These are phyloP conservation scores for Botrytis medusae DNA, from an alignment of 2,329 filamentous ascomycete genomes.

Conservation along the genomic window DNA sequence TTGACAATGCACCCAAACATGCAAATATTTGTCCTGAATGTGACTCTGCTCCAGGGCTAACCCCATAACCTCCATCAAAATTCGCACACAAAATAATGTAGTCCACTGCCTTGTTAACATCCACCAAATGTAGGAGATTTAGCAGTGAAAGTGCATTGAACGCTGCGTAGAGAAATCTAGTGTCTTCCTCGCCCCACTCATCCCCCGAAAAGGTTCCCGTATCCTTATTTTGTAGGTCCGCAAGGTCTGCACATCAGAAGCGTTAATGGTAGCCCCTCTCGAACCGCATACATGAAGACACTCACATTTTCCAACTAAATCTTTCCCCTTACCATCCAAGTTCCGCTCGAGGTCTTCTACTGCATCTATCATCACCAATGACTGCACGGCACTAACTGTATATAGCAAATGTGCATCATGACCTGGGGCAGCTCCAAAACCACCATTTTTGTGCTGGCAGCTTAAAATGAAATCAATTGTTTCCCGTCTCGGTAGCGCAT, in stretches of 20 bases:
- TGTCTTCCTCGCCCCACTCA: slow-evolving; percentile 95
- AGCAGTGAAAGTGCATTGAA: slow-evolving; percentile 88
- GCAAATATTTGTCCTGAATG: slow-evolving; percentile 96
- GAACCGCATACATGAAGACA: slow-evolving; percentile 32
- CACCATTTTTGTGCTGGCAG: slow-evolving; percentile 86
- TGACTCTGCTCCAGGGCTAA: slow-evolving; percentile 85
- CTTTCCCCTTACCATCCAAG: slow-evolving; percentile 55
- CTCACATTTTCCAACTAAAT: slow-evolving; percentile 77
- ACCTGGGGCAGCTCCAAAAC: slow-evolving; percentile 89
- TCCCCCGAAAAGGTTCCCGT: slow-evolving; percentile 91
- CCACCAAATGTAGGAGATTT: slow-evolving; percentile 67
- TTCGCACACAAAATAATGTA: slow-evolving; percentile 84
- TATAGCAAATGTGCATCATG: slow-evolving; percentile 97
- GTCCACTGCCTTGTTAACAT: slow-evolving; percentile 76
- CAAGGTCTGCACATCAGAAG: slow-evolving; percentile 60
- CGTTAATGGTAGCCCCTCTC: slow-evolving; percentile 24
- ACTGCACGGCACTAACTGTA: slow-evolving; percentile 92
- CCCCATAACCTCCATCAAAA: slow-evolving; percentile 91
- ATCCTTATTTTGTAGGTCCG: slow-evolving; percentile 73
- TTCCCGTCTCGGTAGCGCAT: slow-evolving; percentile 75
- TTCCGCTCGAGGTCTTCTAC: slow-evolving; percentile 74
- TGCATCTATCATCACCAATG: slow-evolving; percentile 82
- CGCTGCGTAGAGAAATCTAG: slow-evolving; percentile 87
- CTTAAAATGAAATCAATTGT: slow-evolving; percentile 92
- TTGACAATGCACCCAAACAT: slow-evolving; percentile 82